Evolutionary conservation across 768 basidiomycete species (phyloP).

Genomic region (Phlebiopsis flavidoalba): DNA sequence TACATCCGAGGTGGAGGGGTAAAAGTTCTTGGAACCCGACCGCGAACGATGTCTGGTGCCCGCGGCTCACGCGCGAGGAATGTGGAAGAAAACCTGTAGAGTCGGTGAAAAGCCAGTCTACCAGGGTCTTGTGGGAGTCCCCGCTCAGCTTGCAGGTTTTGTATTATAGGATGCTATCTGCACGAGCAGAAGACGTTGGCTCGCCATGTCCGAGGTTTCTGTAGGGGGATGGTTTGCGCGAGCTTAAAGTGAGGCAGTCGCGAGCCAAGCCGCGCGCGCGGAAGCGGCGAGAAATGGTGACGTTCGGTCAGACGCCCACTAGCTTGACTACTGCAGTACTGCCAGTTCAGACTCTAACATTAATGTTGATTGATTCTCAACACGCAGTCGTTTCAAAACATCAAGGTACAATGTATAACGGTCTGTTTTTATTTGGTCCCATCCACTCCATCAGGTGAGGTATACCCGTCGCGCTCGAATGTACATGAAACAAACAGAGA

Average conservation of each 20-base stretch:
- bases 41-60: constrained; percentile 81
- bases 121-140: constrained; percentile 80
- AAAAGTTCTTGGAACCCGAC: constrained; percentile 94
- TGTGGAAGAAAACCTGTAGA: constrained; percentile 63
- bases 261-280: not conserved
- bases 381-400: no score
- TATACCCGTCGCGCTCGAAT: not conserved
- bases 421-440: not conserved
- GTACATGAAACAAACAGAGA: not conserved
- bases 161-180: constrained; percentile 91
- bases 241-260: not conserved
- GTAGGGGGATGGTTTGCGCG: not conserved
- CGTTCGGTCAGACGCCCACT: not conserved
- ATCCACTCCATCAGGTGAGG: not conserved
- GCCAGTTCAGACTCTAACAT: no score
- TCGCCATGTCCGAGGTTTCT: constrained; percentile 3
- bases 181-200: constrained; percentile 47
- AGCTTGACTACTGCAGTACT: no score
- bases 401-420: no score
- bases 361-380: no score
- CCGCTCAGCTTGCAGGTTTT: constrained; percentile 71
- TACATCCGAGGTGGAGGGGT: constrained; percentile 83
- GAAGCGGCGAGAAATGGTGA: not conserved
- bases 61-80: constrained; percentile 60
- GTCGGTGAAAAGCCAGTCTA: constrained; percentile 90